These are phyloP conservation scores for Xerocomus brunneocitrinus DNA, from an alignment of 768 basidiomycete genomes.

Conservation along the genomic window DNA sequence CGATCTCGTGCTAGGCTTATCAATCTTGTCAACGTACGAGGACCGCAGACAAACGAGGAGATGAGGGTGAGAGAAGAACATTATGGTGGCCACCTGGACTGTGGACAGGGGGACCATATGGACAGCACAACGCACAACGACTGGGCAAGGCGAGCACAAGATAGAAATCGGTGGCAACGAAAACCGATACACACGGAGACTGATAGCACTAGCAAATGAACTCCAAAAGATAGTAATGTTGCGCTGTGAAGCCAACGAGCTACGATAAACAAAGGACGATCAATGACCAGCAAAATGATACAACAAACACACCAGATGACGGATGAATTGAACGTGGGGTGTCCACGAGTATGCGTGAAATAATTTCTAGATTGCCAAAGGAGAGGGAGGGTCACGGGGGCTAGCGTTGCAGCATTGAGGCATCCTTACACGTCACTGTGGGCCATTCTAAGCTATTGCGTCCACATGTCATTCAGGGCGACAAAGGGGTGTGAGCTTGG, in stretches of 20 bases:
- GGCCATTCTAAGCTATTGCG: no score
- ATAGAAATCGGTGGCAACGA: conserved; percentile 13
- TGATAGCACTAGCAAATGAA: conserved; percentile 21
- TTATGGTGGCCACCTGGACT: background rate
- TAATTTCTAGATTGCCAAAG: no score
- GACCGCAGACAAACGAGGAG: conserved; percentile 11
- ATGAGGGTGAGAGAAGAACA: conserved; percentile 7
- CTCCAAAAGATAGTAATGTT: conserved; percentile 19
- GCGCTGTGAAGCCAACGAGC: conserved; percentile 4
- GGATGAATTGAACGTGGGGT: background rate
- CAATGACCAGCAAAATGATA: conserved; percentile 23
- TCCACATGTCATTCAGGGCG: background rate
- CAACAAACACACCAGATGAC: conserved; percentile 2
- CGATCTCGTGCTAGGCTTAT: no score
- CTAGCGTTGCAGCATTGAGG: no score
- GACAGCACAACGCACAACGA: conserved; percentile 15
- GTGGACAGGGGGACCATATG: conserved; percentile 7
- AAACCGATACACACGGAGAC: conserved; percentile 18
- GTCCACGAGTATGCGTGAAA: no score
- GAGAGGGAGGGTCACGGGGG: no score
- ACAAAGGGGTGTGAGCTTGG: conserved; percentile 23
- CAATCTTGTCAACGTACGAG: conserved; percentile 5
- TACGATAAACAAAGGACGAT: background rate
- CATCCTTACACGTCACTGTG: no score
- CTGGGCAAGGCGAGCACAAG: conserved; percentile 11